These are phyloP conservation scores for Bifiguratus adelaidae DNA, from an alignment of 192 early-diverging fungal genomes.

Conservation along the genomic window DNA sequence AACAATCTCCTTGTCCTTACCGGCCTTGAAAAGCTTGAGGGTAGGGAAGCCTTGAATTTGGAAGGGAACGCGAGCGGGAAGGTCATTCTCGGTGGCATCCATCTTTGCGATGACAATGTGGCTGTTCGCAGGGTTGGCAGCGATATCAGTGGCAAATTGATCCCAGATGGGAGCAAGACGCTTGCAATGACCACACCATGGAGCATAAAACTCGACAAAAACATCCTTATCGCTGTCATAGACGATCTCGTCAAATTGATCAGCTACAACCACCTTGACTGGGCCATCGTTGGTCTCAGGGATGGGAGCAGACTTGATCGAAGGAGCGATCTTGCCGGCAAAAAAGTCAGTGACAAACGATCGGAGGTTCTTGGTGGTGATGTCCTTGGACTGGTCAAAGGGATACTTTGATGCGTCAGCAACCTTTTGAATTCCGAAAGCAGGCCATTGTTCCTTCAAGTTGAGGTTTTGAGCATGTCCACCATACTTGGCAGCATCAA, in stretches of 20 bases:
- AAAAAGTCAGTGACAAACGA: constrained; percentile 56
- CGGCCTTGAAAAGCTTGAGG: constrained; percentile 83
- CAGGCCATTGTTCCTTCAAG: constrained; percentile 88
- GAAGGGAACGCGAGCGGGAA: constrained; percentile 59
- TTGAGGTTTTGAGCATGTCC: constrained; percentile 81
- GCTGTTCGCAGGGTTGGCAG: constrained; percentile 20
- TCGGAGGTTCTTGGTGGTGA: constrained; percentile 47
- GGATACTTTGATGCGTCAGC: constrained; percentile 74
- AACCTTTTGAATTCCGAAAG: constrained; percentile 81
- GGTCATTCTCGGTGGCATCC: constrained; percentile 91
- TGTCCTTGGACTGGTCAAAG: constrained; percentile 56
- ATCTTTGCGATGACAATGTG: constrained; percentile 75
- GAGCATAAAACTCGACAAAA: constrained; percentile 89
- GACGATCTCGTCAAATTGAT: constrained; percentile 74
- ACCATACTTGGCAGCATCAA: constrained; percentile 79
- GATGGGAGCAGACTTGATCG: constrained; percentile 73
- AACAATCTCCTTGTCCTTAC: constrained; percentile 58
- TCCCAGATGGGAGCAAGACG: constrained; percentile 70
- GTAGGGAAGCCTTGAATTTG: constrained; percentile 90
- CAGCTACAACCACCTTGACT: constrained; percentile 86
- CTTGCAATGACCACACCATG: constrained; percentile 85
- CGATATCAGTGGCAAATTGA: constrained; percentile 50
- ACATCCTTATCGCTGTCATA: constrained; percentile 81
- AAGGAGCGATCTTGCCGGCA: constrained; percentile 57
- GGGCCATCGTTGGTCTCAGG: constrained; percentile 80